A percentile compares a stretch with the other conserved stretches of the same genome.
These are phyloP conservation scores for Rosa lucieae DNA, from an alignment of 306 rosid genomes.

Conservation along the genomic window DNA sequence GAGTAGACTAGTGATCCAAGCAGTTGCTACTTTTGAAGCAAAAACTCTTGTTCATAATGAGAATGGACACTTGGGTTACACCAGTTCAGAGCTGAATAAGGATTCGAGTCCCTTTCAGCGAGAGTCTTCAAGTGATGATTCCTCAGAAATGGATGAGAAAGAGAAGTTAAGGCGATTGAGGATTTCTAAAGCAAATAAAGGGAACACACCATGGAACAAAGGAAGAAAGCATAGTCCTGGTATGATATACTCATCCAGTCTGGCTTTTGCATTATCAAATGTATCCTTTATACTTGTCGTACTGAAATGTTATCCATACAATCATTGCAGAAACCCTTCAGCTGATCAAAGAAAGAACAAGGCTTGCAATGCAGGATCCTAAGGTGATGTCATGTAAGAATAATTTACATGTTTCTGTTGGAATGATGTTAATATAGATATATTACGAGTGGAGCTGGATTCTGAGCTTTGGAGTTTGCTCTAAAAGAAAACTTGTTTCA, in stretches of 20 bases:
- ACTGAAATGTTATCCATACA: slow-evolving; percentile 17
- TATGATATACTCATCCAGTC: slow-evolving; percentile 16
- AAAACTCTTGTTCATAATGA: slow-evolving; percentile 36
- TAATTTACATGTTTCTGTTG: slow-evolving; percentile 41
- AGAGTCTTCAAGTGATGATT: slow-evolving; percentile 31
- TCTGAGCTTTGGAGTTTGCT: not conserved
- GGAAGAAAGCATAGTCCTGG: slow-evolving; percentile 91
- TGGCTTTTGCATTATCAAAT: slow-evolving; percentile 1
- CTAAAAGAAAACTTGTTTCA: not conserved
- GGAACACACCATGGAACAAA: slow-evolving; percentile 91
- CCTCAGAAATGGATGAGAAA: slow-evolving; percentile 45
- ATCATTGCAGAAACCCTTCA: slow-evolving; percentile 69
- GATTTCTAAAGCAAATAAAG: slow-evolving; percentile 92
- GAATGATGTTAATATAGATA: slow-evolving; percentile 22
- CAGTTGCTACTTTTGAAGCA: slow-evolving; percentile 73
- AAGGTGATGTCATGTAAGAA: slow-evolving; percentile 99
- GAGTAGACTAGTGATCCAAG: slow-evolving; percentile 47
- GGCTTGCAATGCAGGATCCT: slow-evolving; percentile 98
- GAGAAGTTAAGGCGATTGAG: slow-evolving; percentile 77
- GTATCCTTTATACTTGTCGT: not conserved
- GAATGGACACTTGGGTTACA: slow-evolving; percentile 27
- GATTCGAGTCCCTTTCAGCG: slow-evolving; percentile 28
- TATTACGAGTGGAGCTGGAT: not conserved
- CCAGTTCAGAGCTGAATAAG: slow-evolving; percentile 24
- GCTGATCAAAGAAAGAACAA: slow-evolving; percentile 85